phyloP scores from a whole-genome alignment of 75 land plant genomes.

The Pseudotsuga menziesii region DNA sequence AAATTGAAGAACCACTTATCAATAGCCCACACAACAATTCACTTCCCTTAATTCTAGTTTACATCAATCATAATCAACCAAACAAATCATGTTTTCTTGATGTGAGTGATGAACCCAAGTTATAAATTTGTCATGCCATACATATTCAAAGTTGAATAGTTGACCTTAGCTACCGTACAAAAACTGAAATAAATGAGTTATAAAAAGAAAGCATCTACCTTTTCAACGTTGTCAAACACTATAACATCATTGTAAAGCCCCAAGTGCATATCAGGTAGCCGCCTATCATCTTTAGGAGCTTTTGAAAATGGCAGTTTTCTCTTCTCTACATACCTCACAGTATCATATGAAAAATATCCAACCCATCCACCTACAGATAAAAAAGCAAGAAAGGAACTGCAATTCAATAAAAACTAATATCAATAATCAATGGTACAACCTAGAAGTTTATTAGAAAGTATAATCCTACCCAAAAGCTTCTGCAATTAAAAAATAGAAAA shows the following conservation, averaged over 20 bases:
- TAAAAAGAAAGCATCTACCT: constrained; percentile 41
- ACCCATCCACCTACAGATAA: constrained; percentile 90
- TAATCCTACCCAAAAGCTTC: background rate
- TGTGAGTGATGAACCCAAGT: background rate
- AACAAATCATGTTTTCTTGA: background rate
- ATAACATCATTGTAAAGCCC: constrained; percentile 91
- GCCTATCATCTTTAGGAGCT: constrained; percentile 87
- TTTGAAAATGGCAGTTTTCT: constrained; percentile 83
- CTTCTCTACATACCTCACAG: constrained; percentile 92
- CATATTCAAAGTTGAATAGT: background rate
- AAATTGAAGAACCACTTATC: background rate
- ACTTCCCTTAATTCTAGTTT: background rate
- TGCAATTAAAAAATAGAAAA: background rate
- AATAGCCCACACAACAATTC: too few species aligned
- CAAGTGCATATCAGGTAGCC: constrained; percentile 93
- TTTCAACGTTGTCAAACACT: constrained; percentile 97
- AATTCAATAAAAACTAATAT: background rate
- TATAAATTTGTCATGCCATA: background rate
- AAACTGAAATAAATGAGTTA: background rate
- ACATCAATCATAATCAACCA: background rate
- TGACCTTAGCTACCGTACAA: background rate
- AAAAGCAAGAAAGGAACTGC: background rate
- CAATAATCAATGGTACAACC: background rate
- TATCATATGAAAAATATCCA: constrained; percentile 97
- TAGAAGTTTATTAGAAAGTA: background rate